phyloP scores from a whole-genome alignment of 108 stramenopile genomes.

The Parietichytrium sp. region DNA sequence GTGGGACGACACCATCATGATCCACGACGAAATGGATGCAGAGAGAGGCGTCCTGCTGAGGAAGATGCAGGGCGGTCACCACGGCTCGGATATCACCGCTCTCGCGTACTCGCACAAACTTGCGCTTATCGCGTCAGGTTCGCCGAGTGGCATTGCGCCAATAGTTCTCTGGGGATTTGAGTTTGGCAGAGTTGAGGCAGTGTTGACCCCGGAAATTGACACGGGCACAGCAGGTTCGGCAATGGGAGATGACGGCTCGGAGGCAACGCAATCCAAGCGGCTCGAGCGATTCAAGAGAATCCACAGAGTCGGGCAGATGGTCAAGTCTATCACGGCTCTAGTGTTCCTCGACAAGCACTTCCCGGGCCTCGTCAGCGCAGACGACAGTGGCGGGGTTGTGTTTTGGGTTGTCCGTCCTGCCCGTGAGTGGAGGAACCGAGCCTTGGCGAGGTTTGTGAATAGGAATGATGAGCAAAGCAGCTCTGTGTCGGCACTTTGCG shows the following conservation, averaged over 20 bases:
- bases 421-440: not conserved
- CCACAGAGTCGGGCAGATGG: too few relatives aligned
- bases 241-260: not conserved
- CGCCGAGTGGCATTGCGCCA: constrained; percentile 6
- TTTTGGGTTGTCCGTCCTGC: constrained; percentile 30
- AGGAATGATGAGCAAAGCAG: not conserved
- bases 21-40: constrained; percentile 50
- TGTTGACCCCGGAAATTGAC: not conserved
- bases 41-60: constrained; percentile 44
- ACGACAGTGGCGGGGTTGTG: not conserved
- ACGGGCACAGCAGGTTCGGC: not conserved
- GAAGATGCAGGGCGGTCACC: constrained; percentile 43
- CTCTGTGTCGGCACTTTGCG: not conserved
- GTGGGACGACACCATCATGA: constrained; percentile 45
- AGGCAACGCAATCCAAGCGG: not conserved
- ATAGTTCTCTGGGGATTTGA: constrained; percentile 55
- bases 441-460: not conserved
- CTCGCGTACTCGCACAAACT: constrained; percentile 45
- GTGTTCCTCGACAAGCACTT: not conserved
- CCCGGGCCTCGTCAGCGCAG: constrained; percentile 21
- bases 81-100: constrained; percentile 50
- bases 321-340: constrained; percentile 32
- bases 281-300: too few relatives aligned
- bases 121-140: constrained; percentile 50
- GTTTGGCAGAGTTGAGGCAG: constrained; percentile 41